Base-by-base conservation (phyloP, 2,329 filamentous ascomycete species). In the Hypomyces rosellus region DNA sequence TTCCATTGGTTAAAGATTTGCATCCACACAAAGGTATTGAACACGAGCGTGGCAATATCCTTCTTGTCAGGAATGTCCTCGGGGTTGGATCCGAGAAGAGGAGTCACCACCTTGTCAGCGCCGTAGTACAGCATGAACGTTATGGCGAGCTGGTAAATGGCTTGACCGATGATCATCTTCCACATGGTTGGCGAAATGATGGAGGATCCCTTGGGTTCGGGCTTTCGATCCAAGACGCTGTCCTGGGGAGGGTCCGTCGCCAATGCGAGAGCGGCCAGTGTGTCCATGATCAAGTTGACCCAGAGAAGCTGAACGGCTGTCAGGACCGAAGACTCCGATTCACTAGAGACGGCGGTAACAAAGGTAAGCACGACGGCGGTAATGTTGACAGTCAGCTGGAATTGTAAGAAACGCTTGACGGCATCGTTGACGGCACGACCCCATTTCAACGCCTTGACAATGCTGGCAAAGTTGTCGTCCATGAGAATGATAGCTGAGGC, bases 1-100 rank as follows among this genome's bases (percentile, higher is more conserved):
- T 97, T 97, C 80, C 95, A 88, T 65, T 95, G 87, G 70, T 97
- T 97, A 75, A 97, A 97, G 60, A 97, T 95, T 62, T 97, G 92
- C 91, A 97, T 96, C 92, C 92, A 97, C 48, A 96, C 92, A 65
- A 97, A 97, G 0, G 89, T 93, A 74, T 97, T 97, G 78, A 97
- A 97, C 7, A 97, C 88, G 44, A 97, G 77, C 3, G 90, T 95
- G 50, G 83, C 75, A 53, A 95, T 76, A 60, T 87, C 76, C 1
- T 64, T 68, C 1, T 43, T 20, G 0, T 43, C 49, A 8, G 61
- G 63, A 4, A 57, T 63, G 13, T 76, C 65, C 11, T 43, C 46
- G 5, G 46, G 25, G 58, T 84, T 81, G 8, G 42, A 49, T 13
- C 73, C 73, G n/a, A 89, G 74, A 34, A 60, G 56, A 5, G 61